phyloP scores from a whole-genome alignment of 2,329 filamentous ascomycete genomes.

The Xylaria sp. region DNA sequence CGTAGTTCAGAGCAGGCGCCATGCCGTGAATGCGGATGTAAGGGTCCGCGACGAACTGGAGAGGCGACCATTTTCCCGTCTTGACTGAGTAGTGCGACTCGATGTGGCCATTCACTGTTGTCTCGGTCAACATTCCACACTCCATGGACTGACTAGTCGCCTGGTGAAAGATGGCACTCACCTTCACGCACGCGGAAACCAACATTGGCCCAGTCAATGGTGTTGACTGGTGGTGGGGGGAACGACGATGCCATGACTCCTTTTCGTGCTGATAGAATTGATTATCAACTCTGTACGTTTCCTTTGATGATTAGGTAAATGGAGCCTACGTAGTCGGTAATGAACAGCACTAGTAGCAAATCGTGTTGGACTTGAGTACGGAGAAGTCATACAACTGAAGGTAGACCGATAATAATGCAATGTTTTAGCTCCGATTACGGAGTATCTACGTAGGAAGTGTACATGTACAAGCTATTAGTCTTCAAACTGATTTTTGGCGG shows the following conservation, averaged over 20 bases:
- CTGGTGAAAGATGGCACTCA: constrained; percentile 52
- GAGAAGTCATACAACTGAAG: constrained; percentile 1
- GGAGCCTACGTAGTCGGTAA: neutral
- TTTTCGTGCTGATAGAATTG: neutral
- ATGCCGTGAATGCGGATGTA: constrained; percentile 93
- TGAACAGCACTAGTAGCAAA: constrained; percentile 1
- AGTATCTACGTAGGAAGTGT: no score
- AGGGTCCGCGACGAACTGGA: constrained; percentile 82
- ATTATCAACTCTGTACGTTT: neutral
- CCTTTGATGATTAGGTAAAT: neutral
- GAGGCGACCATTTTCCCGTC: constrained; percentile 80
- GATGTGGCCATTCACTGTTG: constrained; percentile 90
- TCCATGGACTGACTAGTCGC: constrained; percentile 1
- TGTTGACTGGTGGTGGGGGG: constrained; percentile 80
- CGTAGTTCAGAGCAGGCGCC: constrained; percentile 95
- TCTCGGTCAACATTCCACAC: neutral
- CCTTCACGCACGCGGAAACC: constrained; percentile 94
- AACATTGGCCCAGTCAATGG: constrained; percentile 93
- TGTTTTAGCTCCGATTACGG: constrained; percentile 37
- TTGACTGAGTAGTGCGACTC: constrained; percentile 83
- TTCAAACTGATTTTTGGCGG: neutral
- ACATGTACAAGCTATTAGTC: neutral
- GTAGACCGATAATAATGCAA: neutral
- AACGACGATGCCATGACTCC: constrained; percentile 62
- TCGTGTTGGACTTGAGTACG: constrained; percentile 6